Percentiles rank a stretch among this genome's conserved stretches.
phyloP scores from a whole-genome alignment of 2,329 filamentous ascomycete species.

The Ceratocystis diversiconidia region DNA sequence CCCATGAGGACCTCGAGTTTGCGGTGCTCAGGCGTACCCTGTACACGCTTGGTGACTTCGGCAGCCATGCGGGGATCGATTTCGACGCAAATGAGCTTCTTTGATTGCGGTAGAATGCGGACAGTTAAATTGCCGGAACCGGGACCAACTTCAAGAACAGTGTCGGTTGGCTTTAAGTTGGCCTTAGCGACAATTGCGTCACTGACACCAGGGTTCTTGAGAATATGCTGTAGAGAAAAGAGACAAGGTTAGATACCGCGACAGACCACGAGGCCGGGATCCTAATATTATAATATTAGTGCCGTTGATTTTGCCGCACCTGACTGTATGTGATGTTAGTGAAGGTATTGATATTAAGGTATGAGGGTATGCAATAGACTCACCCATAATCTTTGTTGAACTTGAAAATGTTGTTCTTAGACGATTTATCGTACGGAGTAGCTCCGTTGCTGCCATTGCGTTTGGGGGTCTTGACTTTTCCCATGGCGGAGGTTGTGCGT shows the following conservation, averaged over 20 bases:
- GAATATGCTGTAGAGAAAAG: conserved; percentile 55
- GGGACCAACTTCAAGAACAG: conserved; percentile 83
- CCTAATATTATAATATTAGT: background rate
- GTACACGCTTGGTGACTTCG: conserved; percentile 84
- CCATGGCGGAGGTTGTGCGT: conserved; percentile 29
- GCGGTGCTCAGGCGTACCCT: conserved; percentile 72
- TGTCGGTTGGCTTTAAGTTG: conserved; percentile 75
- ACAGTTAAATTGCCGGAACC: conserved; percentile 83
- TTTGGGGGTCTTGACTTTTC: conserved; percentile 39
- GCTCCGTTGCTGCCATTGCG: conserved; percentile 35
- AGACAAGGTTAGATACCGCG: background rate
- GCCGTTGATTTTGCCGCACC: background rate
- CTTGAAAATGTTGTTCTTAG: conserved; percentile 79
- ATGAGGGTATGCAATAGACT: background rate
- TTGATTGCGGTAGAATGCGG: conserved; percentile 74
- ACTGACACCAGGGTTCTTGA: conserved; percentile 81
- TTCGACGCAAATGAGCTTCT: conserved; percentile 72
- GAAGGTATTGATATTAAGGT: no score
- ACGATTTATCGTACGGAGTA: conserved; percentile 31
- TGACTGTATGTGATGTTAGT: conserved; percentile 5
- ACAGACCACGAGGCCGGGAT: background rate
- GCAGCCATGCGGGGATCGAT: conserved; percentile 94
- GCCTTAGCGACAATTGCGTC: conserved; percentile 61
- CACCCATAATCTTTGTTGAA: conserved; percentile 78
- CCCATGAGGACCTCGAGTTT: conserved; percentile 78